Percentiles rank a stretch among this genome's conserved stretches.
Conservation (phyloP, 305 asterid species). For the Rubia tinctorum region DNA sequence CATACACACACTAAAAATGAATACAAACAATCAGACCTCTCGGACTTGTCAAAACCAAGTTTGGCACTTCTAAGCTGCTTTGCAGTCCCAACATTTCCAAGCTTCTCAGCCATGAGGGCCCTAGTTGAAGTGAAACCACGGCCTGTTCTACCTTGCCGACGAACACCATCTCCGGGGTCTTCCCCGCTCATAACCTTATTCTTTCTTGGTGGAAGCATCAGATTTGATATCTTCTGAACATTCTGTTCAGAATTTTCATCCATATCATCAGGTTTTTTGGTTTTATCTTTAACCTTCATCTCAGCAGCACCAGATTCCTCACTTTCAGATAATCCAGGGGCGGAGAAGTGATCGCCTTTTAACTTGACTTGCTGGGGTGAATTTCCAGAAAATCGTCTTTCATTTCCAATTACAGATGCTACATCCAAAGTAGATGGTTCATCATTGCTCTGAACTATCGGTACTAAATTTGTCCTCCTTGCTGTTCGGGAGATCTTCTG, state of each 20-base stretch:
- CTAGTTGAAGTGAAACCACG: slow-evolving; percentile 67
- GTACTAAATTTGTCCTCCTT: slow-evolving; percentile 67
- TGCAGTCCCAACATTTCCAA: slow-evolving; percentile 67
- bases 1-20: slow-evolving; percentile 6
- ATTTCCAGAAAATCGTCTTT: slow-evolving; percentile 53
- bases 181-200: slow-evolving; percentile 55
- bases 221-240: slow-evolving; percentile 76
- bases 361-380: slow-evolving; percentile 72
- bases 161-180: slow-evolving; percentile 65
- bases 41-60: slow-evolving; percentile 70
- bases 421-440: slow-evolving; percentile 50
- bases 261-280: slow-evolving; percentile 57
- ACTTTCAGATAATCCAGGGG: slow-evolving; percentile 77
- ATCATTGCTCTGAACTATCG: slow-evolving; percentile 61
- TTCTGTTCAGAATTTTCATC: slow-evolving; percentile 64
- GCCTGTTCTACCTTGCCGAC: slow-evolving; percentile 85
- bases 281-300: slow-evolving; percentile 55
- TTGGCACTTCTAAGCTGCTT: slow-evolving; percentile 87
- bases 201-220: slow-evolving; percentile 78
- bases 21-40: slow-evolving; percentile 47
- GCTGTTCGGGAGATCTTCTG: slow-evolving; percentile 84
- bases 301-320: slow-evolving; percentile 89
- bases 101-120: slow-evolving; percentile 67
- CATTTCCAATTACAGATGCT: slow-evolving; percentile 47
- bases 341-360: slow-evolving; percentile 58